Evolutionary conservation across 306 rosid species (phyloP).

Genomic region (Sphenostylis stenocarpa): DNA sequence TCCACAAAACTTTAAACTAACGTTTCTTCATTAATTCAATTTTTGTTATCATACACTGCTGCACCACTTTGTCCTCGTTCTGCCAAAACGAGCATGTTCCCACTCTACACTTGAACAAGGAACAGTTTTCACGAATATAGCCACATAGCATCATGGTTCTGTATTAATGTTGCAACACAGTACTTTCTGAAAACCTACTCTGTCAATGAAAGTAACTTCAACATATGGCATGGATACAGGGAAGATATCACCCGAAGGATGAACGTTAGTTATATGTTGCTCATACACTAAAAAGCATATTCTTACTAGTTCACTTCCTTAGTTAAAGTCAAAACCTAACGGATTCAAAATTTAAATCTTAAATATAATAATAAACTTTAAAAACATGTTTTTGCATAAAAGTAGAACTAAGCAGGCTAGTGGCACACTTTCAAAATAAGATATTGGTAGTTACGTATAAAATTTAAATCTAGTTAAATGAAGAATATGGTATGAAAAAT

Average conservation of each 20-base stretch:
- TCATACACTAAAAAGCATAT: too few relatives aligned
- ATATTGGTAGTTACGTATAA: neutral
- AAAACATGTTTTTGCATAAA: neutral
- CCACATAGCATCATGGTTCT: neutral
- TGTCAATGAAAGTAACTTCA: neutral
- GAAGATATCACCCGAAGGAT: neutral
- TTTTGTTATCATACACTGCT: neutral
- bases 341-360: too few relatives aligned
- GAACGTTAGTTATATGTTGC: neutral
- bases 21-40: neutral
- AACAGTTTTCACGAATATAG: neutral
- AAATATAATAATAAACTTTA: too few relatives aligned
- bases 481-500: too few relatives aligned
- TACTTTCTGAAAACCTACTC: neutral
- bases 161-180: neutral
- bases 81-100: conserved; percentile 8
- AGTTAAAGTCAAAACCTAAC: too few relatives aligned
- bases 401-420: neutral
- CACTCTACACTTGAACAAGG: neutral
- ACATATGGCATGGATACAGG: neutral
- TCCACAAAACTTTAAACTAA: neutral
- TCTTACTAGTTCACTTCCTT: too few relatives aligned
- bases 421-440: neutral
- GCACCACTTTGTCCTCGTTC: conserved; percentile 7
- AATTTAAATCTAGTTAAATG: too few relatives aligned